Conservation (phyloP, 495 filamentous ascomycete genomes). For the Neohortaea acidophila region DNA sequence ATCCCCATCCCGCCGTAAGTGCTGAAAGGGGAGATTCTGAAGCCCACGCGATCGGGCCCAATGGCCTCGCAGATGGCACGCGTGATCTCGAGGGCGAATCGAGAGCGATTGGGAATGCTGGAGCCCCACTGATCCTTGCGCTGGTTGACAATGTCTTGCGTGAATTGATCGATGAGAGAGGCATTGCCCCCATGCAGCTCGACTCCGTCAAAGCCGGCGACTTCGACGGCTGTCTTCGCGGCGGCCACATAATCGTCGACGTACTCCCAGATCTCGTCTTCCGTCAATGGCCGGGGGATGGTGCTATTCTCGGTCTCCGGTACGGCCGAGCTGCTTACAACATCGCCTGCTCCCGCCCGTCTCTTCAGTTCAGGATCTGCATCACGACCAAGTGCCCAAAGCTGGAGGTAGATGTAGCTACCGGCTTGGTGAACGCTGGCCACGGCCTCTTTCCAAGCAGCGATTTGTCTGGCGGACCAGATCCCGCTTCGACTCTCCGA, state of each 20-base stretch:
- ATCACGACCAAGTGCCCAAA: slow-evolving; percentile 53
- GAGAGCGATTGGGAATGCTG: slow-evolving; percentile 53
- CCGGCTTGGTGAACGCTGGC: slow-evolving; percentile 51
- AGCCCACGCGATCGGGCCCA: slow-evolving; percentile 44
- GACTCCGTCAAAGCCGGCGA: slow-evolving; percentile 62
- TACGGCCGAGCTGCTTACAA: slow-evolving; percentile 22
- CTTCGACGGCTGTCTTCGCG: slow-evolving; percentile 44
- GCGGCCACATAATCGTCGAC: slow-evolving; percentile 45
- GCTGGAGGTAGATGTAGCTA: slow-evolving; percentile 48
- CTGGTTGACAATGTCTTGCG: slow-evolving; percentile 44
- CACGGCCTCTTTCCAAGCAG: slow-evolving; percentile 46
- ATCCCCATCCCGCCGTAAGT: slow-evolving; percentile 56
- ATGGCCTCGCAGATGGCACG: slow-evolving; percentile 48
- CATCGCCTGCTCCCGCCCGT: slow-evolving; percentile 21
- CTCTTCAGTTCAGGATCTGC: slow-evolving; percentile 30
- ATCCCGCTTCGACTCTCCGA: slow-evolving; percentile 49
- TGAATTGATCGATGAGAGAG: slow-evolving; percentile 63
- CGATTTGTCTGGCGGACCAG: slow-evolving; percentile 44
- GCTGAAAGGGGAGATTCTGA: slow-evolving; percentile 50
- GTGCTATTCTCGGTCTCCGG: slow-evolving; percentile 24
- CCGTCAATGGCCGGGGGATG: slow-evolving; percentile 36
- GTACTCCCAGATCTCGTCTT: slow-evolving; percentile 42
- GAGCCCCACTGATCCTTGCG: slow-evolving; percentile 55
- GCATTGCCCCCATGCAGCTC: slow-evolving; percentile 65
- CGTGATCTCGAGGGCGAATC: slow-evolving; percentile 49